Evolutionary conservation across 1,284 basidiomycete species (phyloP), one percentile per base, ranked within the genome.

Genomic region (Heterobasidion occidentale): DNA sequence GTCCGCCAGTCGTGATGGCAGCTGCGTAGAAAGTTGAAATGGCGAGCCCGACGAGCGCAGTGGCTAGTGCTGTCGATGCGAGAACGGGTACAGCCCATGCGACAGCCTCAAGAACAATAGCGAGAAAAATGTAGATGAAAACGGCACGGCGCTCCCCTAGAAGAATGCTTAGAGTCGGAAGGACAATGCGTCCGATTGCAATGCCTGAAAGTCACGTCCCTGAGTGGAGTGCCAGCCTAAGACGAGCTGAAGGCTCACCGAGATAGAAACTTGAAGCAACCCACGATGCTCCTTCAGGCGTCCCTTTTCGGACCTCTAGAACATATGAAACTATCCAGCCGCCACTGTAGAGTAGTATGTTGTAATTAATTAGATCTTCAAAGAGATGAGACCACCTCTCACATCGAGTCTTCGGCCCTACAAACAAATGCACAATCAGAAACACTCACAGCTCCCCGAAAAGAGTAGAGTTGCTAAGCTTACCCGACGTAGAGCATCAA

Each of bases 21-120:
- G 67, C 64, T 2, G 68, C 59, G 61, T 71, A 71, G 59, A 70
- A 69, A 6, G 68, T 69, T n/a, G 67, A 68, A 62, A 71, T 68
- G 17, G 64, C 65, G 47, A 71, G 62, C 69, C 69, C 52, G 56
- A 70, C 65, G 57, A 70, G 61, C n/a, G 68, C 68, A 6, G 69
- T 69, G 46, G 67, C 68, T 36, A 67, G 58, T 2, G 69, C 68
- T 14, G 68, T 70, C n/a, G 69, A 67, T 9, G 63, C 61, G 54
- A 69, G 60, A 52, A 63, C 53, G 20, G 68, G 67, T 19, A 69
- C 59, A 52, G 66, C 65, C 69, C 68, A 70, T 9, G 67, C 68
- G 52, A 68, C 50, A 51, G 64, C 65, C 52, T 70, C 67, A 38
- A 70, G 64, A 5, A 57, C 64, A 59, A 69, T 63, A 11, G 70